Percentiles rank a stretch among this genome's conserved stretches.
Conservation (phyloP, 208 protist genomes). For the Paratrypanosoma confusum region DNA sequence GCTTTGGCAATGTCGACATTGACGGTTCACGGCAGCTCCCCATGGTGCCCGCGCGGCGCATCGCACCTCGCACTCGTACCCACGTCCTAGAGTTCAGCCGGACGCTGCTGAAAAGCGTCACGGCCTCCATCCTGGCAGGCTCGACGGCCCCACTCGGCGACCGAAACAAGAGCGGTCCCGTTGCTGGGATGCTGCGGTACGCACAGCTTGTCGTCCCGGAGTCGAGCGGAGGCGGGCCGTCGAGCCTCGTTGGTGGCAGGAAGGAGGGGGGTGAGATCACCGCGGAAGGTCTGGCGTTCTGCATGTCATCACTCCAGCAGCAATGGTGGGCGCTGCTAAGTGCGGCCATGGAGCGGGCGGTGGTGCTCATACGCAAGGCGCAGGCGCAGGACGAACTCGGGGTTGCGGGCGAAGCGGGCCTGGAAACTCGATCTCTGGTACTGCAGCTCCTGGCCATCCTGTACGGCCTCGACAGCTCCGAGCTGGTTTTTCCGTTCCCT, state of each 20-base stretch:
- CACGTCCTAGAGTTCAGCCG: slow-evolving; percentile 43
- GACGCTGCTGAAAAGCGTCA: slow-evolving; percentile 35
- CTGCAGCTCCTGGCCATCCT: slow-evolving; percentile 76
- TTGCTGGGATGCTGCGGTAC: slow-evolving; percentile 42
- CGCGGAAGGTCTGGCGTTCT: slow-evolving; percentile 62
- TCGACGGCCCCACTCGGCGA: slow-evolving; percentile 26
- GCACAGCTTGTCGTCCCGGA: slow-evolving; percentile 27
- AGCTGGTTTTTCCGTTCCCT: slow-evolving; percentile 55
- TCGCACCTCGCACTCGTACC: too few relatives aligned
- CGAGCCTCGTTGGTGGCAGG: background rate
- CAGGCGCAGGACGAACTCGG: slow-evolving; percentile 1
- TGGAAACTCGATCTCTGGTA: slow-evolving; percentile 18
- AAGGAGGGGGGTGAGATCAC: slow-evolving; percentile 17
- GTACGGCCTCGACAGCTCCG: slow-evolving; percentile 31
- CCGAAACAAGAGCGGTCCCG: slow-evolving; percentile 12
- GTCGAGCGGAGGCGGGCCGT: background rate
- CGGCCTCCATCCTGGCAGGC: slow-evolving; percentile 52
- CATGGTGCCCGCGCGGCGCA: too few relatives aligned
- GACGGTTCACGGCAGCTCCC: too few relatives aligned
- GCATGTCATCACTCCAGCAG: slow-evolving; percentile 75
- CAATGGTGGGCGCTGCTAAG: slow-evolving; percentile 78
- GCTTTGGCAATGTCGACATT: too few relatives aligned
- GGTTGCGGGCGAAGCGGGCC: slow-evolving; percentile 2
- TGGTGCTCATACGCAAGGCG: slow-evolving; percentile 24
- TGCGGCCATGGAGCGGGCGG: slow-evolving; percentile 57